Conservation (phyloP, 495 filamentous ascomycete species). For the Stereocaulon alpinum region DNA sequence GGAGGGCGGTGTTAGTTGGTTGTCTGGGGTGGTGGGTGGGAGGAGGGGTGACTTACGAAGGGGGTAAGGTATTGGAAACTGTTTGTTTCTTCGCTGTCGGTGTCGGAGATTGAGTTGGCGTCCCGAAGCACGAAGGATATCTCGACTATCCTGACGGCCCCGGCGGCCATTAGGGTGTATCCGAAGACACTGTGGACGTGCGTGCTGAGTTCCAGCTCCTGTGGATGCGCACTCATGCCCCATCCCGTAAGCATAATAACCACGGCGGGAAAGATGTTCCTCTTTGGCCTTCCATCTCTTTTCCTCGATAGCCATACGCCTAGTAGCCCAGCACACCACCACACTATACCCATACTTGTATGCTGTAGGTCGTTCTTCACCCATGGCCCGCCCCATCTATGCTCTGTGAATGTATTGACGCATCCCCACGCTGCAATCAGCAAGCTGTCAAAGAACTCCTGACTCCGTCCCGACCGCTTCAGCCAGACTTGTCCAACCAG, state of each 20-base stretch:
- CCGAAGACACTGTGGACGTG: slow-evolving; percentile 90
- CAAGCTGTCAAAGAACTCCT: slow-evolving; percentile 93
- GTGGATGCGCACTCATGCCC: slow-evolving; percentile 85
- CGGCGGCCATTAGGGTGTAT: slow-evolving; percentile 90
- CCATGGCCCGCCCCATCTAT: slow-evolving; percentile 85
- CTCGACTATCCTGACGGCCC: slow-evolving; percentile 75
- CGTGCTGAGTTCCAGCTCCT: slow-evolving; percentile 69
- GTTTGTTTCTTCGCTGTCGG: slow-evolving; percentile 54
- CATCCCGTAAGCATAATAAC: slow-evolving; percentile 91
- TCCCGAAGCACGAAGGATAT: slow-evolving; percentile 80
- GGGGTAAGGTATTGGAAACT: slow-evolving; percentile 91
- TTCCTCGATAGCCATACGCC: slow-evolving; percentile 85
- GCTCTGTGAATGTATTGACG: slow-evolving; percentile 97
- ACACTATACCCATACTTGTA: slow-evolving; percentile 93
- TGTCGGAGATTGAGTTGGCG: slow-evolving; percentile 41
- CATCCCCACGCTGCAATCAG: slow-evolving; percentile 91
- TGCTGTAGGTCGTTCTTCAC: slow-evolving; percentile 95
- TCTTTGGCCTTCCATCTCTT: slow-evolving; percentile 72
- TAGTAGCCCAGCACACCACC: slow-evolving; percentile 88
- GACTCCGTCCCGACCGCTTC: slow-evolving; percentile 69
- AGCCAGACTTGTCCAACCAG: slow-evolving; percentile 86
- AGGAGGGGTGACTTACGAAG: slow-evolving; percentile 53
- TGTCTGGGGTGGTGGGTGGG: neutral
- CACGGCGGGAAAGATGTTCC: slow-evolving; percentile 85
- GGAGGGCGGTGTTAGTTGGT: slow-evolving; percentile 2